These are phyloP conservation scores for Tricholoma hemisulphureum DNA, from an alignment of 768 basidiomycete genomes.

Conservation along the genomic window DNA sequence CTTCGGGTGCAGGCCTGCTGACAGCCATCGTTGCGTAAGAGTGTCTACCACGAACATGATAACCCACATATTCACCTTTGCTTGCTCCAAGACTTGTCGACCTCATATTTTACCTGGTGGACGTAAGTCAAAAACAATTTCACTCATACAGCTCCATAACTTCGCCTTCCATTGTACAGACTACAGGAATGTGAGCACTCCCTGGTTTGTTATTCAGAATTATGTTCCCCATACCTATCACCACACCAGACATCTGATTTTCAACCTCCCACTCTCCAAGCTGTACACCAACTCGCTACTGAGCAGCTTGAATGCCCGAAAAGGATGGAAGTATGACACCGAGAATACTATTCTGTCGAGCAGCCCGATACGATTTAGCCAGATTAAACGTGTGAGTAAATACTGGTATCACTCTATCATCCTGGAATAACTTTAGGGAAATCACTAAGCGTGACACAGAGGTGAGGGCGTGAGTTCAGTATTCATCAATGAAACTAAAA, in stretches of 20 bases:
- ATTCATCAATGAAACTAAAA: neutral
- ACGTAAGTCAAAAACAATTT: slow-evolving; percentile 9
- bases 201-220: neutral
- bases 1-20: too few relatives aligned
- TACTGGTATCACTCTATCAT: neutral
- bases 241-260: slow-evolving; percentile 32
- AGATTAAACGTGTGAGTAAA: neutral
- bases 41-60: too few relatives aligned
- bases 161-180: slow-evolving; percentile 5
- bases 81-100: slow-evolving; percentile 19
- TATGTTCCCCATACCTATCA: neutral
- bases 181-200: slow-evolving; percentile 23
- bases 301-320: slow-evolving; percentile 36
- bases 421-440: neutral
- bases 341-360: neutral
- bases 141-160: neutral
- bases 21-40: too few relatives aligned
- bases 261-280: slow-evolving; percentile 40
- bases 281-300: slow-evolving; percentile 42
- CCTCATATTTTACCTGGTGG: slow-evolving; percentile 26
- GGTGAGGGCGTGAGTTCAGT: neutral
- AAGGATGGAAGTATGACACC: slow-evolving; percentile 26
- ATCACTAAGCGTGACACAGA: neutral
- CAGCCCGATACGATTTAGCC: neutral
- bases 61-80: neutral